Base-by-base conservation (phyloP, 306 rosid species). In the Abrus pulchellus region DNA sequence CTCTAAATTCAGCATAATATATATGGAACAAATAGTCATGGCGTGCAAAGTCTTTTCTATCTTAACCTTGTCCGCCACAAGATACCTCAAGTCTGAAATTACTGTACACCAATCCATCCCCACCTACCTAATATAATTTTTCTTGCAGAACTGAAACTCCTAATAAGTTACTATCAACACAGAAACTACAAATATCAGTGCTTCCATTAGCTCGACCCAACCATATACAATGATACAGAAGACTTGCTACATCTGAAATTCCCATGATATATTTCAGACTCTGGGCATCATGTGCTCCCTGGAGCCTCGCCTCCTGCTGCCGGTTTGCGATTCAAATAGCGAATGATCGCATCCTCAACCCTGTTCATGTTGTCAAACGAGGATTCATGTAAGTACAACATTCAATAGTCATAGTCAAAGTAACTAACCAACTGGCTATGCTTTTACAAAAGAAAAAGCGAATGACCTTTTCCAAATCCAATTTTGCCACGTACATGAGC, bases 91-190 rank as follows among this genome's bases (percentile, higher is more conserved):
- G 71, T 65, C 71, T 64, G 32, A 65, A 65, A 41, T 65, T 41
- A 65, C 52, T 65, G 50, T 65, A 41, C 71, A 65, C 52, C 52
- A 62, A 33, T 36, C 11, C 20, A 20, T 20, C 20, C 20, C 20
- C 20, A 20, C 20, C 20, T 20, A 36, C 40, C 40, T 36, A 4
- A 2, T 36, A 36, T 36, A 36, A 36, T 2, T 36, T 36, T 2
- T 36, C 69, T 36, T 41, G 71, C 71, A 40, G 32, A 13, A 20
- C 71, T 40, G n/a, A 20, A 41, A 20, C 33, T 67, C 68, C 33
- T 72, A 83, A 53, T 36, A 80, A 80, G 63, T 84, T 55, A 72
- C 49, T 78, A 29, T 57, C 72, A 68, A 73, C 73, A 74, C 48
- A 62, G 77, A 86, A 80, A 67, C 45, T 41, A 20, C 20, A 20